Base-by-base conservation (phyloP, 352 stramenopile species). In the Phytopythium kandeliae region DNA sequence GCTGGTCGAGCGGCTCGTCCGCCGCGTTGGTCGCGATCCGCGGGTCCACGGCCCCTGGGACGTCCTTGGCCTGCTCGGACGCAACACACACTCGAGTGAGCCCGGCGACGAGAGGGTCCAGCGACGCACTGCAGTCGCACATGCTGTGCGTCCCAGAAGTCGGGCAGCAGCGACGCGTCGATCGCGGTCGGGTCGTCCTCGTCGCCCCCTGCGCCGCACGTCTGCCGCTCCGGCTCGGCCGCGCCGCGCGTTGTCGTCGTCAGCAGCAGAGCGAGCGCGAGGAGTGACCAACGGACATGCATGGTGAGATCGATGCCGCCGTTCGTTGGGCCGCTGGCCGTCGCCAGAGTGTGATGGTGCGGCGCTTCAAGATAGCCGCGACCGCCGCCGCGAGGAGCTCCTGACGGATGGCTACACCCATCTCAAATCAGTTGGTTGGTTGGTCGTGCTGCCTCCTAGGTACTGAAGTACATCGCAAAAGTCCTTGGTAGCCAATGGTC, bases 111-210 rank as follows among this genome's bases (percentile, higher is more conserved):
- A n/a, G n/a, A 30, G 16, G 9, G 21, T 16, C 19, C 4, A 25
- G 16, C n/a, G 35, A 43, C 24, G 26, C 13, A 35, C 4, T 34
- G 4, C 7, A 17, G 2, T 52, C 28, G 54, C 9, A n/a, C n/a
- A n/a, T n/a, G n/a, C n/a, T n/a, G n/a, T 53, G 71, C 56, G 54
- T 72, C 73, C 77, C 72, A 86, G 36, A 67, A 74, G 60, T 89
- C 78, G 15, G 78, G 78, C 4, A 74, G 51, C 22, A 86, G 50
- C 4, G 56, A 48, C 0, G 60, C 42, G 48, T 89, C 71, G 36
- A 86, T 50, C 9, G 54, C 31, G 6, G 60, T 62, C 28, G 56
- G 24, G 24, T 68, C 49, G 41, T 38, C 13, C 1, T 13, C 35
- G 8, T 12, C 3, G 19, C 7, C 45, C 8, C 16, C 2, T 11